phyloP scores from a whole-genome alignment of 768 basidiomycete species.

The Phaeotremella skinneri region DNA sequence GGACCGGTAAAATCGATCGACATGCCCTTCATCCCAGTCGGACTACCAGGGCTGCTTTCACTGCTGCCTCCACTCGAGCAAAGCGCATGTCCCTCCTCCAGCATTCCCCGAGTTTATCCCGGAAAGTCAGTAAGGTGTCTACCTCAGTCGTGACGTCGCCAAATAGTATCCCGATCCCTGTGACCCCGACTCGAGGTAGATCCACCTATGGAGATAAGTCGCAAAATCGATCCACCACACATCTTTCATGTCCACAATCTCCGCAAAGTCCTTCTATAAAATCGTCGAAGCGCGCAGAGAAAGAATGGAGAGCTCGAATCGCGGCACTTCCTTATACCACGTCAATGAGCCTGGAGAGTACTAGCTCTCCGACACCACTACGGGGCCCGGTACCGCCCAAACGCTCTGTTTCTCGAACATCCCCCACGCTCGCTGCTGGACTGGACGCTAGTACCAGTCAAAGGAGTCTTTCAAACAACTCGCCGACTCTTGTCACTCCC shows the following conservation, averaged over 20 bases:
- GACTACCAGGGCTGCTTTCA: not conserved
- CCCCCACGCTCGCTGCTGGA: not conserved
- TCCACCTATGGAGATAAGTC: too few species aligned
- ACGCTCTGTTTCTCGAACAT: not conserved
- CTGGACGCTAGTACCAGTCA: not conserved
- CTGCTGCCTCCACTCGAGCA: not conserved
- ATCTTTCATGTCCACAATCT: not conserved
- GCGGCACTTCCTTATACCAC: constrained; percentile 24
- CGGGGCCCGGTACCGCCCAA: constrained; percentile 31
- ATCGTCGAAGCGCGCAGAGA: constrained; percentile 27
- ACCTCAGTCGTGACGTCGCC: not conserved
- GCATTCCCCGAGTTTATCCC: not conserved
- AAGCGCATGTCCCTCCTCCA: not conserved
- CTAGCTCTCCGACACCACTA: not conserved
- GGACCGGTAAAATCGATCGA: too few species aligned
- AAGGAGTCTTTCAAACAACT: constrained; percentile 4
- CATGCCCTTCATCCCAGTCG: not conserved
- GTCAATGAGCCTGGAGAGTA: not conserved
- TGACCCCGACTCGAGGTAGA: too few species aligned
- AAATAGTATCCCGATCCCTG: not conserved
- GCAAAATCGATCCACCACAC: too few species aligned
- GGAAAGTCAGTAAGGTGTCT: not conserved
- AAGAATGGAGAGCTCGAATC: constrained; percentile 38
- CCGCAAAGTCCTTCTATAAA: constrained; percentile 11
- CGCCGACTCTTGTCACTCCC: constrained; percentile 11